These are phyloP conservation scores for Coccomyxa subellipsoidea DNA, from an alignment of 163 green algal genomes.

Conservation along the genomic window DNA sequence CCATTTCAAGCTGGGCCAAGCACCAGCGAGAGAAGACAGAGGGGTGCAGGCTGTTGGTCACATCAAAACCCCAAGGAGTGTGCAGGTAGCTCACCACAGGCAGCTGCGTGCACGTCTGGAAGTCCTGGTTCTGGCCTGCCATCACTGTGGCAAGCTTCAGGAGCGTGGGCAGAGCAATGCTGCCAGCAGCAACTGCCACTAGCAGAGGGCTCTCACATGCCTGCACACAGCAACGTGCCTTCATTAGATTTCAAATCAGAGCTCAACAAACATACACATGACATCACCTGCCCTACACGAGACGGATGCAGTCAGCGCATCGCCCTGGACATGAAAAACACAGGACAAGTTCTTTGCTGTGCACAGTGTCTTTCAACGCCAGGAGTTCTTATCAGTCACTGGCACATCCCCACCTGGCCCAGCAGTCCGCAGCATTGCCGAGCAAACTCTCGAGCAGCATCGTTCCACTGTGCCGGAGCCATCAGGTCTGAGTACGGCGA, in stretches of 20 bases:
- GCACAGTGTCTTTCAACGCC: too few species aligned
- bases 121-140: conserved; percentile 35
- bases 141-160: conserved; percentile 81
- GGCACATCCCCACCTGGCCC: conserved; percentile 75
- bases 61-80: not conserved
- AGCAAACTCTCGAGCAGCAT: conserved; percentile 68
- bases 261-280: too few species aligned
- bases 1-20: too few species aligned
- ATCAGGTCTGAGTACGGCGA: conserved; percentile 61
- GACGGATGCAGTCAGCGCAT: too few species aligned
- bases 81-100: conserved; percentile 49
- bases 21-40: too few species aligned
- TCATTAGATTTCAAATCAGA: too few species aligned
- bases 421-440: conserved; percentile 82
- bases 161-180: conserved; percentile 78
- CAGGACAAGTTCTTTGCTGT: too few species aligned
- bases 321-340: too few species aligned
- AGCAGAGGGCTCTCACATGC: conserved; percentile 78
- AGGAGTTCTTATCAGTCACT: too few species aligned
- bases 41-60: too few species aligned
- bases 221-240: conserved; percentile 41
- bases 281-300: too few species aligned
- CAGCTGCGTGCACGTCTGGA: conserved; percentile 62
- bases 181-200: conserved; percentile 74
- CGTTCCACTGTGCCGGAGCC: conserved; percentile 58